phyloP scores from a whole-genome alignment of 2,329 filamentous ascomycete species.

The Epichloe baconii region DNA sequence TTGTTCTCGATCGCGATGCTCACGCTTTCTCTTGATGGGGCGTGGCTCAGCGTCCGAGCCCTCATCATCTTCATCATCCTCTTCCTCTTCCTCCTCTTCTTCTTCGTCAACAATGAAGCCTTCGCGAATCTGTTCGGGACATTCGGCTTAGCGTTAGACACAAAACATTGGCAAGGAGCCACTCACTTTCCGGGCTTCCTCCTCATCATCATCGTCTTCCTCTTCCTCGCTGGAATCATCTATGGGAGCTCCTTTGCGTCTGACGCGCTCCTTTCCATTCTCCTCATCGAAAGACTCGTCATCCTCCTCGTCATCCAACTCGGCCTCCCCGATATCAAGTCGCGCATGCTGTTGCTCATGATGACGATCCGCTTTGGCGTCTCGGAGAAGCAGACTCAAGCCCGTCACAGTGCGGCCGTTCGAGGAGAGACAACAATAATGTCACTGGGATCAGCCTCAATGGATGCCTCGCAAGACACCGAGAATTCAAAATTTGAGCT shows the following conservation, averaged over 20 bases:
- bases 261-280: conserved; percentile 42
- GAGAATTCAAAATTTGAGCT: background rate
- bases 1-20: conserved; percentile 61
- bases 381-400: background rate
- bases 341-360: conserved; percentile 54
- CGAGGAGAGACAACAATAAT: background rate
- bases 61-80: conserved; percentile 46
- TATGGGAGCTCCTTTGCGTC: conserved; percentile 28
- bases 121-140: conserved; percentile 56
- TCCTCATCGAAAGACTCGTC: conserved; percentile 75
- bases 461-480: background rate
- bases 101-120: conserved; percentile 65
- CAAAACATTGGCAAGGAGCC: background rate
- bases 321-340: conserved; percentile 75
- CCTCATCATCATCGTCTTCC: conserved; percentile 83
- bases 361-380: conserved; percentile 16
- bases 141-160: conserved; percentile 7
- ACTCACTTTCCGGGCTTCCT: conserved; percentile 60
- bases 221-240: conserved; percentile 89
- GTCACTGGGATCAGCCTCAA: background rate
- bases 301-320: conserved; percentile 75
- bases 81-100: conserved; percentile 65
- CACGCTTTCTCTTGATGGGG: conserved; percentile 60
- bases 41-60: conserved; percentile 40
- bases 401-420: background rate